Evolutionary conservation across 2,329 filamentous ascomycete species (phyloP), one percentile per base, ranked within the genome.

Genomic region (Aspergillus sp.): DNA sequence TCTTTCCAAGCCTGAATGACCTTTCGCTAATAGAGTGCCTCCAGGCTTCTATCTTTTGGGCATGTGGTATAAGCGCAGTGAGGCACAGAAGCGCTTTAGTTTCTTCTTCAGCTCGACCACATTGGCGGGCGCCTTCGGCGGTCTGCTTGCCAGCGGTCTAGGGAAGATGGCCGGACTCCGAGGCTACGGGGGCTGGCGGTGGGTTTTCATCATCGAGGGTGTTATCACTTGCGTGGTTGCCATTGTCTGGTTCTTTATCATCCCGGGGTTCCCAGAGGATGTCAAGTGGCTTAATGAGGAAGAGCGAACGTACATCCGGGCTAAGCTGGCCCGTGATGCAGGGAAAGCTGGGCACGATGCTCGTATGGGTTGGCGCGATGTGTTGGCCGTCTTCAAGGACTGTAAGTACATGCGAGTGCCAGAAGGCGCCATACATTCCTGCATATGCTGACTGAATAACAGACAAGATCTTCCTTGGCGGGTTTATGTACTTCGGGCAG

Each of bases 71-170:
- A 88, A 88, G 61, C 87, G 94, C 61, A 82, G 82, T 48, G 95
- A 98, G 77, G 92, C 93, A 2, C 94, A 98, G 77, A 91, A 92
- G 70, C 88, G 95, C 30, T 97, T 93, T 78, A 90, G 88, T 15
- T 93, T 98, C 81, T 98, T 98, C 82, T 98, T 98, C 81, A 88
- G 86, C 70, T 91, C 83, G 7, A 85, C 86, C 1, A 85, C 83
- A 1, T 77, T 86, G 1, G 85, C 86, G 2, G 85, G 86, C 49
- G 85, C 86, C 1, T 88, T 88, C 62, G 85, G 86, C 52, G 86
- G 86, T 17, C 77, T 88, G 8, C 75, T 88, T 15, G 86, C 86
- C 2, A 82, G 82, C 32, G 86, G 80, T 21, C 83, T 88, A 54
- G 81, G 84, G 32, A 82, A 86, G 69, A 86, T 88, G 82, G 68